These are phyloP conservation scores for Niebla homalea DNA, from an alignment of 495 filamentous ascomycete species.

Conservation along the genomic window DNA sequence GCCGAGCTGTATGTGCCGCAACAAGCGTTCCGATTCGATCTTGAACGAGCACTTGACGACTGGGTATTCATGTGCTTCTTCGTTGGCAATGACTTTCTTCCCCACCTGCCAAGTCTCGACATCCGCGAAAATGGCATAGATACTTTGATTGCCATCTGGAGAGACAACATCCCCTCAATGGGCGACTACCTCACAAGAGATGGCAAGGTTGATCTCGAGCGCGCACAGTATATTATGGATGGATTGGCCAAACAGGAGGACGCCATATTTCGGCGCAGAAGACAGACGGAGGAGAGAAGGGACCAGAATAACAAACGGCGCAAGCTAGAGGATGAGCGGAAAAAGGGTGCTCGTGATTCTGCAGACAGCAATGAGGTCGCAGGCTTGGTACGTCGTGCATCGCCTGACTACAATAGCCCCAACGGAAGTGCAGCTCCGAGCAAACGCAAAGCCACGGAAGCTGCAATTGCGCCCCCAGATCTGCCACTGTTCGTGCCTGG, in stretches of 20 bases:
- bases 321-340: conserved; percentile 50
- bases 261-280: conserved; percentile 76
- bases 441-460: conserved; percentile 15
- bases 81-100: conserved; percentile 97
- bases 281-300: conserved; percentile 67
- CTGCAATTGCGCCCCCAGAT: conserved; percentile 23
- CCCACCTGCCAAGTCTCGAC: conserved; percentile 89
- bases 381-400: conserved; percentile 23
- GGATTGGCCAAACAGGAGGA: conserved; percentile 92
- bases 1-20: conserved; percentile 73
- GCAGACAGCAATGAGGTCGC: conserved; percentile 5
- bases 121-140: conserved; percentile 97
- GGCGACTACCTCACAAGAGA: conserved; percentile 92
- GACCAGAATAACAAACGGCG: conserved; percentile 66
- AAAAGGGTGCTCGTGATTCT: conserved; percentile 32
- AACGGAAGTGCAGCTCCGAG: conserved; percentile 20
- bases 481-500: conserved; percentile 47
- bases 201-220: conserved; percentile 74
- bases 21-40: conserved; percentile 69
- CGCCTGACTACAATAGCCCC: conserved; percentile 30
- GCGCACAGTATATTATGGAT: conserved; percentile 76
- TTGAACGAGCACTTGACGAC: conserved; percentile 94
- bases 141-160: conserved; percentile 88
- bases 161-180: conserved; percentile 82
- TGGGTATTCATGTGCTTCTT: conserved; percentile 99